A percentile compares a stretch with the other conserved stretches of the same genome.
Conservation (phyloP, 2,329 filamentous ascomycete genomes). For the Phialemoniopsis sp. region DNA sequence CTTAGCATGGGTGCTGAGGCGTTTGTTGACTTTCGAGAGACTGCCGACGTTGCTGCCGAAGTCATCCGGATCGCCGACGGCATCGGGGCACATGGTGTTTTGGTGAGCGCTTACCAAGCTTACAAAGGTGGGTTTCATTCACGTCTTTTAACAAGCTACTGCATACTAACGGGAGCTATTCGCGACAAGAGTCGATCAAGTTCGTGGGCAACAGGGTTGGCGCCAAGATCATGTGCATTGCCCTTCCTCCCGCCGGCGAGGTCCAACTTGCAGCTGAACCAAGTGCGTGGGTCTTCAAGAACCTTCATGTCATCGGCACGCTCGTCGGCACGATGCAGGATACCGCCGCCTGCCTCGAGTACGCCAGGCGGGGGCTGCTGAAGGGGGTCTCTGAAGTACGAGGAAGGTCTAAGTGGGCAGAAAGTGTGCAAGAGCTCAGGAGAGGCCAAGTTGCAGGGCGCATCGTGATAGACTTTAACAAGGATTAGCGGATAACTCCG, state of each 20-base stretch:
- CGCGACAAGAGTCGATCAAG: constrained; percentile 1
- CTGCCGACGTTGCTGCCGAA: constrained; percentile 11
- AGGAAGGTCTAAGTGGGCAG: constrained; percentile 1
- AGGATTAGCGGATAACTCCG: neutral
- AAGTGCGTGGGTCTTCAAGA: neutral
- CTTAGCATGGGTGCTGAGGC: constrained; percentile 47
- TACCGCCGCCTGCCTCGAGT: neutral
- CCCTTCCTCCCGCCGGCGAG: neutral
- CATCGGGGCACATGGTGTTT: constrained; percentile 6
- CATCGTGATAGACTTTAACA: constrained; percentile 1
- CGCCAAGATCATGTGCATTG: constrained; percentile 3
- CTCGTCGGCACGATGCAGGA: constrained; percentile 3
- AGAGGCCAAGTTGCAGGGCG: constrained; percentile 1
- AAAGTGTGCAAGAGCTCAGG: constrained; percentile 1
- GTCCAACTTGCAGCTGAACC: neutral
- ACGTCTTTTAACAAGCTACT: too few species aligned
- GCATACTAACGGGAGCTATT: too few species aligned
- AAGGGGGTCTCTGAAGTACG: constrained; percentile 1
- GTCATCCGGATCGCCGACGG: constrained; percentile 1
- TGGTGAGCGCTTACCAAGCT: constrained; percentile 2
- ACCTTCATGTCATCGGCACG: constrained; percentile 1
- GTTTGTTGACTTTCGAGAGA: constrained; percentile 50
- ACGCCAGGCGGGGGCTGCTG: constrained; percentile 3
- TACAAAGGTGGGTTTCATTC: constrained; percentile 1
- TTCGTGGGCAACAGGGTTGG: constrained; percentile 1